A percentile compares a stretch with the other conserved stretches of the same genome.
phyloP scores from a whole-genome alignment of 306 rosid species.

The Quercus rubra region DNA sequence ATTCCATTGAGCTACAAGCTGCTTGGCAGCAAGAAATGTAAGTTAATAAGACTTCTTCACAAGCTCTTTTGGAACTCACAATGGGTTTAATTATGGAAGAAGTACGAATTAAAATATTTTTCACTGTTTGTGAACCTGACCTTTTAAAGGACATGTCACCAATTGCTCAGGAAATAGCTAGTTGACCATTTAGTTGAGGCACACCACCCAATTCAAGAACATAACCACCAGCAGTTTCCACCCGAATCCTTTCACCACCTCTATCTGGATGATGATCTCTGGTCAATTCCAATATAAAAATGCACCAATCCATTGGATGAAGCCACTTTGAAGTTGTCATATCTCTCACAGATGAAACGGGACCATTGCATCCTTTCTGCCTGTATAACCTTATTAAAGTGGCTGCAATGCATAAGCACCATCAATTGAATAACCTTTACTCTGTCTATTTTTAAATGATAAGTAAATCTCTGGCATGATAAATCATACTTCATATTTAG shows the following conservation, averaged over 20 bases:
- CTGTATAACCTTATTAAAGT: conserved; percentile 62
- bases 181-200: conserved; percentile 84
- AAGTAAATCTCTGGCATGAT: too few relatives aligned
- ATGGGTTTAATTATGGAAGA: too few relatives aligned
- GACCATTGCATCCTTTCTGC: conserved; percentile 58
- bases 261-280: conserved; percentile 95
- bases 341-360: conserved; percentile 49
- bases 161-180: conserved; percentile 84
- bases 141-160: conserved; percentile 80
- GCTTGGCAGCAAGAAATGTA: too few relatives aligned
- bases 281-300: conserved; percentile 81
- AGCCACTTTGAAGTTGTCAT: conserved; percentile 47
- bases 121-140: conserved; percentile 41
- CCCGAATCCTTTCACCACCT: conserved; percentile 78
- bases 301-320: conserved; percentile 53
- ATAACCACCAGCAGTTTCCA: conserved; percentile 94
- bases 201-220: conserved; percentile 86
- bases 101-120: too few relatives aligned
- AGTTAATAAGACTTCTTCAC: too few relatives aligned
- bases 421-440: too few relatives aligned
- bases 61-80: too few relatives aligned
- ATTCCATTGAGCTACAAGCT: too few relatives aligned
- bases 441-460: too few relatives aligned
- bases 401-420: too few relatives aligned
- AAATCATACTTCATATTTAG: too few relatives aligned